A percentile compares a stretch with the other conserved stretches of the same genome.
phyloP scores from a whole-genome alignment of 495 filamentous ascomycete genomes.

The Tirmania nivea region DNA sequence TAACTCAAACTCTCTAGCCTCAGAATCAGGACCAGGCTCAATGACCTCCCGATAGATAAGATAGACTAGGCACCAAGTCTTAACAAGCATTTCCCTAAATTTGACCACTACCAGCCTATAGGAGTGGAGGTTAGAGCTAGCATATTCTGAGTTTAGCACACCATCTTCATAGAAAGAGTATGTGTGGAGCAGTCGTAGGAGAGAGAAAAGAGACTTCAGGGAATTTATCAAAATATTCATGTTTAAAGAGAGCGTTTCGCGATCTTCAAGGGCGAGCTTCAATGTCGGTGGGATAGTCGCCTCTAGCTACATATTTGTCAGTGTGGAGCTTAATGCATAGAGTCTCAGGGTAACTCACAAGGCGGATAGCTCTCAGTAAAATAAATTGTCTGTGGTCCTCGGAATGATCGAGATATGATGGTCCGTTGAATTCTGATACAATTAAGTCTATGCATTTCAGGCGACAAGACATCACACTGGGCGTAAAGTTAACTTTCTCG shows the following conservation, averaged over 20 bases:
- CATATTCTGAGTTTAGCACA: conserved; percentile 44
- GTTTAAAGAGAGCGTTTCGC: conserved; percentile 53
- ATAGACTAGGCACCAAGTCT: conserved; percentile 61
- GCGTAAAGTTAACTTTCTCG: conserved; percentile 43
- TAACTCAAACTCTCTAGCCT: conserved; percentile 4
- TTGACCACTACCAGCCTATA: conserved; percentile 37
- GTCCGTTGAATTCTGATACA: conserved; percentile 43
- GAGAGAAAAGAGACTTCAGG: conserved; percentile 8
- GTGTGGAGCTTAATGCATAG: background rate
- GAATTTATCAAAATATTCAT: conserved; percentile 36
- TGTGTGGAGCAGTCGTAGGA: conserved; percentile 44
- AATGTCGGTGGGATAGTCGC: conserved; percentile 47
- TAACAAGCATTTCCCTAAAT: conserved; percentile 72
- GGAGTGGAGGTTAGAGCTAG: conserved; percentile 15
- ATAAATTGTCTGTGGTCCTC: conserved; percentile 40
- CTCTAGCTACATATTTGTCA: conserved; percentile 46
- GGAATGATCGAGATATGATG: conserved; percentile 37
- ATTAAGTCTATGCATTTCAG: conserved; percentile 67
- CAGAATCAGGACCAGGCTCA: conserved; percentile 1
- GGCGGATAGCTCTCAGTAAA: conserved; percentile 35
- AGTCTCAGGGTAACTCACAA: background rate
- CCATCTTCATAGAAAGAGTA: conserved; percentile 66
- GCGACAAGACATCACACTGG: conserved; percentile 70
- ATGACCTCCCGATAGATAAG: conserved; percentile 12
- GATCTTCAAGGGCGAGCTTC: conserved; percentile 38